Base-by-base conservation (phyloP, 108 stramenopile species). In the Skeletonema costatum region DNA sequence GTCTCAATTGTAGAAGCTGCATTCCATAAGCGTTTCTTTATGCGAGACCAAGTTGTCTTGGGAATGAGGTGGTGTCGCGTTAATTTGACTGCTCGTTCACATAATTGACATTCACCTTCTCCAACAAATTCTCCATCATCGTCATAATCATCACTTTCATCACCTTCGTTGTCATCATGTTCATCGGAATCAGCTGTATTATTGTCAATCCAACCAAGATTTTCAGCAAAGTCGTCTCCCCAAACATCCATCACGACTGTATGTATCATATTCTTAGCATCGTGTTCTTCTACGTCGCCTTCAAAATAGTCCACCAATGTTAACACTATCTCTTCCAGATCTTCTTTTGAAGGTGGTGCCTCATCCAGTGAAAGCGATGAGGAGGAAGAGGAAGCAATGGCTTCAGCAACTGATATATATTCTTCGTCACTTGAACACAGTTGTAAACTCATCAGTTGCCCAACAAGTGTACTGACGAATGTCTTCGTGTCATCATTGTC, bases 81-180 rank as follows among this genome's bases (percentile, higher is more conserved):
- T 29, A 93, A 56, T 66, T 80, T 83, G 39, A 90, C 89, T 36
- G 70, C 65, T 68, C 92, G 66, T 76, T 93, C 92, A 66, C 92
- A 93, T 17, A 93, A 69, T 71, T 88, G 84, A 38, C 92, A 93
- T 85, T 93, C 89, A 32, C 92, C 92, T 8, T 88, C 87, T 44
- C 84, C 73, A 29, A 90, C 66, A 13, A 41, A 60, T 65, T 77
- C 65, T 32, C 56, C 66, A 77, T 75, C 81, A 42, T 82, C 76
- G 7, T 60, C 76, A 25, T 53, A 16, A 25, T 51, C 29, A 29
- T 75, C 71, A 32, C 66, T 64, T 42, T 75, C 70, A 16, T 58
- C 64, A 13, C 33, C 32, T 36, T 38, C 59, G 44, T 2, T 25
- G 0, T 61, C 35, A 68, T 41, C 32, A 25, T 72, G 44, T 38